A percentile compares a stretch with the other conserved stretches of the same genome.
Conservation (phyloP, 495 filamentous ascomycete species). For the Podospora pseudocomata region DNA sequence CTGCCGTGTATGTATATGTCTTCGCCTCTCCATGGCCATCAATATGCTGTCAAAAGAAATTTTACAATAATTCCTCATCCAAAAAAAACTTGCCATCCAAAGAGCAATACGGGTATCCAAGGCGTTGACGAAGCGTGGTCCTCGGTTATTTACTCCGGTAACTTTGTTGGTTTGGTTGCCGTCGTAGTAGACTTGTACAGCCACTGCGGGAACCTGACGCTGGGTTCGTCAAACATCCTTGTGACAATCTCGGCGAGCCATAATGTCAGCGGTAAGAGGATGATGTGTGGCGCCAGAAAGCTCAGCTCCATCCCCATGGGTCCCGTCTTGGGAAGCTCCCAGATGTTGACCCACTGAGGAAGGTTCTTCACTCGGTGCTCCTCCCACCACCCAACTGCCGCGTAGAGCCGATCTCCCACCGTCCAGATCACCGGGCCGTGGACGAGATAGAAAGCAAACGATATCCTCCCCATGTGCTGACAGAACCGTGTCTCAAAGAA, state of each 20-base stretch:
- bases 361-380: conserved; percentile 37
- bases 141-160: conserved; percentile 16
- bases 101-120: too few relatives aligned
- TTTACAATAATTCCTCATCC: background rate
- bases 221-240: conserved; percentile 53
- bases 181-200: conserved; percentile 39
- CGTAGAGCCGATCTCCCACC: conserved; percentile 46
- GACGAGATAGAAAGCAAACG: conserved; percentile 62
- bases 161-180: conserved; percentile 7
- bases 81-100: background rate
- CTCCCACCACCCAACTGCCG: conserved; percentile 47
- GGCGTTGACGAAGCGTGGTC: too few relatives aligned
- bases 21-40: background rate
- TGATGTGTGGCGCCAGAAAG: conserved; percentile 51
- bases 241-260: conserved; percentile 57
- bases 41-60: background rate
- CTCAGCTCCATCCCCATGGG: conserved; percentile 53
- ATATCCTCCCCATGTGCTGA: conserved; percentile 63
- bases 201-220: conserved; percentile 52
- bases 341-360: conserved; percentile 42
- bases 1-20: background rate
- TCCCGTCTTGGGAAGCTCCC: conserved; percentile 47
- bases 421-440: conserved; percentile 56
- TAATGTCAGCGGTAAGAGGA: conserved; percentile 54
- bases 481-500: conserved; percentile 57